phyloP scores from a whole-genome alignment of 345 rosid species.

The Salix brachista region DNA sequence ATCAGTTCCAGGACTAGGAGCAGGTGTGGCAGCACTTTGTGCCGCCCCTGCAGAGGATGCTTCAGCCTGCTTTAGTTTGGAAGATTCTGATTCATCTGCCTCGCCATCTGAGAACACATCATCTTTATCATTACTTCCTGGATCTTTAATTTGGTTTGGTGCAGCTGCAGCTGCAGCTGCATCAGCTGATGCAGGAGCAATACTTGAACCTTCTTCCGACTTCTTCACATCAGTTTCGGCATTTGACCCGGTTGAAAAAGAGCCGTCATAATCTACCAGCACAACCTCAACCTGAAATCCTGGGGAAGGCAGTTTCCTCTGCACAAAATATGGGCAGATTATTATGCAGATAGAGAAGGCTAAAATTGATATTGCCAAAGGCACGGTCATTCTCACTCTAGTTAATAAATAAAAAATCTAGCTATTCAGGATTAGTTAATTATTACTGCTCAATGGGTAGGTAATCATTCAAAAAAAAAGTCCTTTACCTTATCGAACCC shows the following conservation, averaged over 20 bases:
- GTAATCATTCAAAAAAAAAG: neutral
- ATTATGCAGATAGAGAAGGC: neutral
- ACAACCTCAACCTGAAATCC: conserved; percentile 84
- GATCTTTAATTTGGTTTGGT: conserved; percentile 39
- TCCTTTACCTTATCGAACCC: conserved; percentile 73
- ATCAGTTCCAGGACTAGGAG: conserved; percentile 16
- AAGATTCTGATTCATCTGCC: conserved; percentile 49
- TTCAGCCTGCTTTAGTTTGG: conserved; percentile 27
- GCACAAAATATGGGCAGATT: conserved; percentile 13
- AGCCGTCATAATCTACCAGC: conserved; percentile 23
- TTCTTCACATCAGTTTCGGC: conserved; percentile 33
- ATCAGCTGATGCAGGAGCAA: conserved; percentile 31
- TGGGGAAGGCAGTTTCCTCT: conserved; percentile 89
- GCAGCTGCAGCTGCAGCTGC: conserved; percentile 27
- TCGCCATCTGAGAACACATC: conserved; percentile 84
- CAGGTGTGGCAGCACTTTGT: neutral
- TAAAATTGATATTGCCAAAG: neutral
- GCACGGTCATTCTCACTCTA: neutral
- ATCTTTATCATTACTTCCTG: conserved; percentile 49
- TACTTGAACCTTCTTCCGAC: conserved; percentile 40
- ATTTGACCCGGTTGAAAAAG: conserved; percentile 27
- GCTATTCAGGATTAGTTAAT: neutral
- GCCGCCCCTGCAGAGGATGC: conserved; percentile 30
- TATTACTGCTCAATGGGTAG: neutral
- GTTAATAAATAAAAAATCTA: neutral